Conservation (phyloP, 768 basidiomycete species). For the Mrakia blollopis region DNA sequence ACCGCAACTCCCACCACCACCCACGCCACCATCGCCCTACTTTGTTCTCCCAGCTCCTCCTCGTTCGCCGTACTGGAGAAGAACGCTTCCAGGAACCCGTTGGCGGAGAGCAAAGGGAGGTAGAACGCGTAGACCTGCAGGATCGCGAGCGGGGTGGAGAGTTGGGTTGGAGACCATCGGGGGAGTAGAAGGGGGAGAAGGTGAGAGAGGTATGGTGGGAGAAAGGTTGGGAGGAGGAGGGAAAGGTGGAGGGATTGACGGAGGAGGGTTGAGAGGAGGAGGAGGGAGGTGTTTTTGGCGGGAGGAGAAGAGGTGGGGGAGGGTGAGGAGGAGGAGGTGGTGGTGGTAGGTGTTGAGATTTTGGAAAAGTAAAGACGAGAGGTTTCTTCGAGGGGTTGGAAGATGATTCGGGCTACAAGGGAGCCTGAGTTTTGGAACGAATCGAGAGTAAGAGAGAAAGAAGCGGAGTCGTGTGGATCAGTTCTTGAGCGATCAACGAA, state of each 20-base stretch:
- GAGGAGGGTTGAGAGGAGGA: constrained; percentile 24
- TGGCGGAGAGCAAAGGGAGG: constrained; percentile 81
- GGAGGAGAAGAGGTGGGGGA: constrained; percentile 4
- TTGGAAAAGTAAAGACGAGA: constrained; percentile 81
- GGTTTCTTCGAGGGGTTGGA: constrained; percentile 94
- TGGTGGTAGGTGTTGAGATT: constrained; percentile 5
- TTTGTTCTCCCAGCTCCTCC: constrained; percentile 61
- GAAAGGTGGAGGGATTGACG: constrained; percentile 48
- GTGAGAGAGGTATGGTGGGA: constrained; percentile 67
- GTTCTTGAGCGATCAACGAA: background rate
- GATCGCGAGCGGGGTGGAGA: constrained; percentile 65
- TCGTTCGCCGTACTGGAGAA: constrained; percentile 70
- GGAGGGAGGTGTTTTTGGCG: background rate
- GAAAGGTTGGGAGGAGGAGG: constrained; percentile 67
- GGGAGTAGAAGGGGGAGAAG: constrained; percentile 61
- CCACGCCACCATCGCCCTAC: constrained; percentile 72
- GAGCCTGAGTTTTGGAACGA: constrained; percentile 62
- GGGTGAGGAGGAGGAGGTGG: background rate
- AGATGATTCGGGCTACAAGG: constrained; percentile 80
- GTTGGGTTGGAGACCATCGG: constrained; percentile 49
- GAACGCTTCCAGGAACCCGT: constrained; percentile 89
- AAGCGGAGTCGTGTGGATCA: background rate
- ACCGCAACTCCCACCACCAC: constrained; percentile 61
- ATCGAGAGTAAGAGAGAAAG: background rate
- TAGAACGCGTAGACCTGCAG: constrained; percentile 69